These are phyloP conservation scores for Bipolaris cookei DNA, from an alignment of 2,329 filamentous ascomycete species.

Conservation along the genomic window DNA sequence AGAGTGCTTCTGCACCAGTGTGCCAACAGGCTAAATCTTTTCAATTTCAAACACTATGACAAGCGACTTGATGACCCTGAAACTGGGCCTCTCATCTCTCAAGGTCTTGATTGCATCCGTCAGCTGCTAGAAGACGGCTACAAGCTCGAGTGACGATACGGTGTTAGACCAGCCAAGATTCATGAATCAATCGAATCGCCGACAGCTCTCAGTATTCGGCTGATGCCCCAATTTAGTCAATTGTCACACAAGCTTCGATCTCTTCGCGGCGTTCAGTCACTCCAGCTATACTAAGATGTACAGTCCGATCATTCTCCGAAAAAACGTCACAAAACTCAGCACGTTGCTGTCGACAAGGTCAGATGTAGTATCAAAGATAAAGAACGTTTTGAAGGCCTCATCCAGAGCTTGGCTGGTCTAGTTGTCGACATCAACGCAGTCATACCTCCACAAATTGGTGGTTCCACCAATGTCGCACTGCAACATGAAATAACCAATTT, in stretches of 20 bases:
- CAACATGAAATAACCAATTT: background rate
- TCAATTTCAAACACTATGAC: background rate
- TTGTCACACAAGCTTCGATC: background rate
- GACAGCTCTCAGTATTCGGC: too few species aligned
- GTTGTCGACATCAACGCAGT: background rate
- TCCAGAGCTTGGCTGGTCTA: background rate
- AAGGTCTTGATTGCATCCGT: background rate
- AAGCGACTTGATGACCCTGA: background rate
- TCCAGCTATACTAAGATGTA: background rate
- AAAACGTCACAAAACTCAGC: fast-evolving
- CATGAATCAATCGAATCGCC: too few species aligned
- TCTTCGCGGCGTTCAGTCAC: background rate
- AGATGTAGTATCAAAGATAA: constrained; percentile 7
- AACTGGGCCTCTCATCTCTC: background rate
- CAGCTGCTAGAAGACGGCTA: background rate
- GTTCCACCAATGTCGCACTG: background rate
- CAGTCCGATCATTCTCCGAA: too few species aligned
- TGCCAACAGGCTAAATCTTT: background rate
- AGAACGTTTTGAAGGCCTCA: background rate
- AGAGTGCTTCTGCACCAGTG: background rate
- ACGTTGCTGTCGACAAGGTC: background rate
- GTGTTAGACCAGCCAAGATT: background rate
- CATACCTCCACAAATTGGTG: background rate
- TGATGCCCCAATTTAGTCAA: background rate
- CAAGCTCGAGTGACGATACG: background rate